Percentiles rank a stretch among this genome's conserved stretches.
Evolutionary conservation across 2,329 filamentous ascomycete species (phyloP).

Genomic region (Proliferodiscus dingleyae): DNA sequence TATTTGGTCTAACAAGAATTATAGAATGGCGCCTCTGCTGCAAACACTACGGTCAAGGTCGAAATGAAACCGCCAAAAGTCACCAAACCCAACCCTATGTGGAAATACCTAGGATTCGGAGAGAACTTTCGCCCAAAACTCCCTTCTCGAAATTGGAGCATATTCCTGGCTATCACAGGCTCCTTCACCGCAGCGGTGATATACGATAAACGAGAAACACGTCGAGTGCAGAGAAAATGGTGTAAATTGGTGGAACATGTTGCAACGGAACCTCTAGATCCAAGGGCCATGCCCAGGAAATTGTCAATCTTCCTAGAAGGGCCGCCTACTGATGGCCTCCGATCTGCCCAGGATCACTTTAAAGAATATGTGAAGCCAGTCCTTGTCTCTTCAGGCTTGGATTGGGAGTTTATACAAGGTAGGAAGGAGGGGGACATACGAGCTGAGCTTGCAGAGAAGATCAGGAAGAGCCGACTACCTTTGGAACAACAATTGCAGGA

Average conservation of each 20-base stretch:
- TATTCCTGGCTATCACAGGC: slow-evolving; percentile 78
- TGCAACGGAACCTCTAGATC: slow-evolving; percentile 66
- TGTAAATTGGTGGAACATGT: slow-evolving; percentile 79
- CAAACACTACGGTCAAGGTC: slow-evolving; percentile 34
- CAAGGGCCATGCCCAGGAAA: slow-evolving; percentile 72
- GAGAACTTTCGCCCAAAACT: slow-evolving; percentile 78
- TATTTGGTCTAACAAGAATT: not conserved
- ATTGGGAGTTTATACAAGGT: slow-evolving; percentile 95
- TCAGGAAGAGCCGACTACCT: slow-evolving; percentile 62
- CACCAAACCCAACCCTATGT: slow-evolving; percentile 61
- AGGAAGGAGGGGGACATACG: slow-evolving; percentile 88
- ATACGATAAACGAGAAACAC: slow-evolving; percentile 91
- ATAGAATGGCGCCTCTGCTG: slow-evolving; percentile 30
- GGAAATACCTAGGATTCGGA: slow-evolving; percentile 71
- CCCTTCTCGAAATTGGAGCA: slow-evolving; percentile 95
- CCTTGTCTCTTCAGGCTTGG: slow-evolving; percentile 79
- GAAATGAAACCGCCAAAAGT: slow-evolving; percentile 36
- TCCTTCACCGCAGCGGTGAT: slow-evolving; percentile 75
- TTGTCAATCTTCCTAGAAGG: slow-evolving; percentile 81
- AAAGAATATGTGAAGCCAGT: slow-evolving; percentile 94
- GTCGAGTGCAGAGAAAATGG: slow-evolving; percentile 81
- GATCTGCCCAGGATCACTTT: slow-evolving; percentile 88
- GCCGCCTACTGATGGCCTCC: slow-evolving; percentile 80
- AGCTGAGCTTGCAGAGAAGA: slow-evolving; percentile 78
- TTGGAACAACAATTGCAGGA: slow-evolving; percentile 33